Percentiles rank a stretch among this genome's conserved stretches.
These are phyloP conservation scores for Sporothrix globosa DNA, from an alignment of 2,329 filamentous ascomycete genomes.

Conservation along the genomic window DNA sequence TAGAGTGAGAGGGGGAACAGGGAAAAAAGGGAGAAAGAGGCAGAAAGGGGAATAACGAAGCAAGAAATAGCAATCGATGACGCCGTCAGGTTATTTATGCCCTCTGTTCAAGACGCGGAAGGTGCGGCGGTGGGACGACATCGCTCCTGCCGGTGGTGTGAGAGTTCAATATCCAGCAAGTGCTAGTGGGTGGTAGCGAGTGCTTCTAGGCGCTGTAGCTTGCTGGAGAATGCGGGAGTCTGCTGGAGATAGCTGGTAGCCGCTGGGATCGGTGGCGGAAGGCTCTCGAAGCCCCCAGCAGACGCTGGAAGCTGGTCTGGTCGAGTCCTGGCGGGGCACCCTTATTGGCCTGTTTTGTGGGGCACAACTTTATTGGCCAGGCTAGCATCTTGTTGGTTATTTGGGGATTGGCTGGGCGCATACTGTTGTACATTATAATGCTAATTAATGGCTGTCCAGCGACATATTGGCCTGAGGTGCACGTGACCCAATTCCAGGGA, in stretches of 20 bases:
- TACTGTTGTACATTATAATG: too few species aligned
- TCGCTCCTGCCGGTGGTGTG: conserved; percentile 18
- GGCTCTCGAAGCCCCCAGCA: conserved; percentile 34
- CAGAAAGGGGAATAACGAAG: not conserved
- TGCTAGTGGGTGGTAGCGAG: not conserved
- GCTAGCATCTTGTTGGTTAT: too few species aligned
- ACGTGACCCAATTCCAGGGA: conserved; percentile 27
- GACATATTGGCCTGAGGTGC: not conserved
- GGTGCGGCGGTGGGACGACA: conserved; percentile 12
- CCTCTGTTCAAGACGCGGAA: not conserved
- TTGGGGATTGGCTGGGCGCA: not conserved
- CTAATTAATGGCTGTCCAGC: too few species aligned
- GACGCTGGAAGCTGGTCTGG: not conserved
- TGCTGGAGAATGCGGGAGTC: conserved; percentile 22
- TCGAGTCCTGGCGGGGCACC: not conserved
- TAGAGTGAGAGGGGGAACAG: not conserved
- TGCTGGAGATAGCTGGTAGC: conserved; percentile 16
- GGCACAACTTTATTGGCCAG: not conserved
- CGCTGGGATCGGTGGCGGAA: conserved; percentile 27
- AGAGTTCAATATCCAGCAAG: not conserved
- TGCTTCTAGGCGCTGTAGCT: conserved; percentile 10
- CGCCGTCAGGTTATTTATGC: conserved; percentile 23
- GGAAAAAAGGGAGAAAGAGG: conserved; percentile 6
- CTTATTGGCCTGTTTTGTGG: conserved; percentile 23
- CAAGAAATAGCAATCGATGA: conserved; percentile 20